A percentile compares a stretch with the other conserved stretches of the same genome.
Evolutionary conservation across 192 early-diverging fungal species (phyloP).

Genomic region (Entomortierella parvispora): DNA sequence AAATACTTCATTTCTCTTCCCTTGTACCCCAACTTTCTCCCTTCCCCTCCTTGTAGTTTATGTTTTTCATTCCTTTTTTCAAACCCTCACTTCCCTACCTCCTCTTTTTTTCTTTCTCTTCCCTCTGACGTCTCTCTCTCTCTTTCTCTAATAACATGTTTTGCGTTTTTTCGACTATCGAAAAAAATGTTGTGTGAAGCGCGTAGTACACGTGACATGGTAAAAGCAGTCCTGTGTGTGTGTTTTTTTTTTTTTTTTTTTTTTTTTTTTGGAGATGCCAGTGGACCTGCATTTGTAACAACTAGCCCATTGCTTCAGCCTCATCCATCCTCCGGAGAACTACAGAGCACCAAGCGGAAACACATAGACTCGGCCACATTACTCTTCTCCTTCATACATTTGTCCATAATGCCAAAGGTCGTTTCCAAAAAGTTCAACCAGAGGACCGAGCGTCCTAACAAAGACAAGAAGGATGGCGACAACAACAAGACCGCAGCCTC

Average conservation of each 20-base stretch:
- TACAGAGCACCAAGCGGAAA: not conserved
- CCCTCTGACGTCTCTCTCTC: not conserved
- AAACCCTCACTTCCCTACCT: not conserved
- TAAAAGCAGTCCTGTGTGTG: no score
- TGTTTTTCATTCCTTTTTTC: not conserved
- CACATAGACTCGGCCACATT: not conserved
- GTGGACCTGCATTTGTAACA: no score
- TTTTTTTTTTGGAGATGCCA: no score
- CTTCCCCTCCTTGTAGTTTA: not conserved
- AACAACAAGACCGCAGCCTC: slow-evolving; percentile 26
- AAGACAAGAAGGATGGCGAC: slow-evolving; percentile 45
- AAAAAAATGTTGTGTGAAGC: no score
- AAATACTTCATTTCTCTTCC: not conserved
- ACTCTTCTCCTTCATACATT: not conserved
- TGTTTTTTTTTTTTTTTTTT: no score
- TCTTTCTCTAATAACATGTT: no score
- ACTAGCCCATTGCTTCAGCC: no score
- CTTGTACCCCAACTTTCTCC: not conserved
- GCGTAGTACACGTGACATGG: no score
- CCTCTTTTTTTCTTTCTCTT: not conserved
- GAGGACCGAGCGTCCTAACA: slow-evolving; percentile 12
- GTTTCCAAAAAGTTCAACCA: slow-evolving; percentile 40
- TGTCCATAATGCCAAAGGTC: slow-evolving; percentile 40
- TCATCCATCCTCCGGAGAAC: no score
- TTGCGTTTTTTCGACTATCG: no score